Conservation (phyloP, 2,329 filamentous ascomycete genomes). For the Akanthomyces uredinophilus region DNA sequence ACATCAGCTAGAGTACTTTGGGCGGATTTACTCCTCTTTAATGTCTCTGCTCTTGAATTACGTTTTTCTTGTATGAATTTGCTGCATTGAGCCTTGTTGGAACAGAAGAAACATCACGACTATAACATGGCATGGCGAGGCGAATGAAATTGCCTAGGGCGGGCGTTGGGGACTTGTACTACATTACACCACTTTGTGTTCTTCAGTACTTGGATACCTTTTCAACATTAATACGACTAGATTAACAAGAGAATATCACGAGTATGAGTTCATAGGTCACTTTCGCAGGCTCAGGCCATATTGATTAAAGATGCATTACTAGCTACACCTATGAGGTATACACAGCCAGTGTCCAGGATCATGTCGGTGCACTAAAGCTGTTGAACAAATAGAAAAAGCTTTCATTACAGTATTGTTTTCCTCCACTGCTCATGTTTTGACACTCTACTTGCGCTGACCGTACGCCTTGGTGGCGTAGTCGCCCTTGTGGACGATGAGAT, state of each 20-base stretch:
- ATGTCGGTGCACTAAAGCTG: constrained; percentile 7
- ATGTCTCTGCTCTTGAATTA: background rate
- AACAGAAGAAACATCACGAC: background rate
- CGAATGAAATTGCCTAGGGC: background rate
- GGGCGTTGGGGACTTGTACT: constrained; percentile 6
- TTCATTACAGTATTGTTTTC: background rate
- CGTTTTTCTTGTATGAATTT: background rate
- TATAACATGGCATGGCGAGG: background rate
- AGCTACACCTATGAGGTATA: constrained; percentile 9
- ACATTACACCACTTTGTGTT: background rate
- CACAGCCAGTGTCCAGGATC: constrained; percentile 12
- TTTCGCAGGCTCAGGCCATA: background rate
- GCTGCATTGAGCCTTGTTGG: background rate
- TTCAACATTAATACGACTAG: background rate
- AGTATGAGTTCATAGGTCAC: too few species aligned
- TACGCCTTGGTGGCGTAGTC: constrained; percentile 96
- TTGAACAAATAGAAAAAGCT: background rate
- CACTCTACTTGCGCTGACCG: constrained; percentile 60
- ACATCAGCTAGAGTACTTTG: too few species aligned
- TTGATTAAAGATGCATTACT: constrained; percentile 5
- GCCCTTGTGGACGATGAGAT: constrained; percentile 83
- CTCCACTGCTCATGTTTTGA: background rate
- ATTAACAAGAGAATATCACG: too few species aligned
- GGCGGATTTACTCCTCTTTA: background rate
- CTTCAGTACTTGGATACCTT: background rate